phyloP scores from a whole-genome alignment of 306 rosid species.

The Vicia faba region DNA sequence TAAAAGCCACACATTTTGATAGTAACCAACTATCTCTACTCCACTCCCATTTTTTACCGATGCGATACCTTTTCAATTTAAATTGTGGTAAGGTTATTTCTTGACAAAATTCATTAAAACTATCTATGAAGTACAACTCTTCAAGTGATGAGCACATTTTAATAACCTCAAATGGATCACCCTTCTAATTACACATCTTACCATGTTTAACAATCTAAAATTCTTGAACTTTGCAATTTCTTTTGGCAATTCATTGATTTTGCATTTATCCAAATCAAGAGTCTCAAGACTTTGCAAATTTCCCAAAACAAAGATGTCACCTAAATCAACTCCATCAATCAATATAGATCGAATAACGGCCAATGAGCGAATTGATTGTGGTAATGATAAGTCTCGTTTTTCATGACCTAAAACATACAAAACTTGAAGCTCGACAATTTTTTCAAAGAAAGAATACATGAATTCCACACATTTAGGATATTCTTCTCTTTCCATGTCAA shows the following conservation, averaged over 20 bases:
- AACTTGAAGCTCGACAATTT: background rate
- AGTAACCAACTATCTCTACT: background rate
- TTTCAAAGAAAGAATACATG: background rate
- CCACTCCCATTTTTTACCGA: background rate
- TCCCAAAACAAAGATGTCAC: conserved; percentile 20
- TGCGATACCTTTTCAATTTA: background rate
- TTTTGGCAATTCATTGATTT: background rate
- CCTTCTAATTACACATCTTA: background rate
- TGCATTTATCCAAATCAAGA: background rate
- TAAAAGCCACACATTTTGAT: background rate
- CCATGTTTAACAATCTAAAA: background rate
- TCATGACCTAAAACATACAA: background rate
- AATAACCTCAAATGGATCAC: conserved; percentile 26
- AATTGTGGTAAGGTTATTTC: background rate
- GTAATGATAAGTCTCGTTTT: background rate
- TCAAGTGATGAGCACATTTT: conserved; percentile 13
- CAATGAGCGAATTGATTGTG: background rate
- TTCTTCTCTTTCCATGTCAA: background rate
- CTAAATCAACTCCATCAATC: background rate
- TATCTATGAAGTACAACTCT: background rate
- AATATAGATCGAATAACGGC: background rate
- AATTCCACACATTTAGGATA: rapidly evolving
- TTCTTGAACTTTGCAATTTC: background rate
- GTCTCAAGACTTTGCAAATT: background rate
- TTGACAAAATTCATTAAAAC: background rate